These are phyloP conservation scores for Calonectria pauciramosa DNA, from an alignment of 2,329 filamentous ascomycete species.

Conservation along the genomic window DNA sequence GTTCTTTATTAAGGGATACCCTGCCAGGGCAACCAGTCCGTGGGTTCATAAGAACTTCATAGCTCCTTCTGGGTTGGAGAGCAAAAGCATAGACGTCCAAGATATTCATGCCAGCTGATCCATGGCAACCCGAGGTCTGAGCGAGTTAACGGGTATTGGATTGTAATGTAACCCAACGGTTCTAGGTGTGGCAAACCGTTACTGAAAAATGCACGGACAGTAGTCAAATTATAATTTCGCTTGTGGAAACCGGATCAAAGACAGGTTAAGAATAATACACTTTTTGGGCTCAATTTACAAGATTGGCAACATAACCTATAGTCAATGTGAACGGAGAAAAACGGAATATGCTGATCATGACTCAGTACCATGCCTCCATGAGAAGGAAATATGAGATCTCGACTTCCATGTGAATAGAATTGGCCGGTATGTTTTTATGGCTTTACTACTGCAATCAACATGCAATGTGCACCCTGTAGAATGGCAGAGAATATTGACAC, in stretches of 20 bases:
- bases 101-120: background rate
- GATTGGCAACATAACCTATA: no score
- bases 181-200: background rate
- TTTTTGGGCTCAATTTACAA: no score
- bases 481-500: no score
- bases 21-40: background rate
- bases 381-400: no score
- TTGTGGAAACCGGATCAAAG: background rate
- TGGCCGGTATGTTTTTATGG: no score
- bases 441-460: no score
- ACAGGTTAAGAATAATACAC: background rate
- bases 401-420: no score
- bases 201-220: background rate
- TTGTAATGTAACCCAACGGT: background rate
- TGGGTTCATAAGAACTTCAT: background rate
- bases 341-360: no score
- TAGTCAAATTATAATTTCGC: background rate
- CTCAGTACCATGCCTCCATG: no score
- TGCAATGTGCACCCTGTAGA: no score
- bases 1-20: background rate
- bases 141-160: background rate
- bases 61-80: background rate
- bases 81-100: background rate
- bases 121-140: background rate
- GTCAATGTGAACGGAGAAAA: no score